Base-by-base conservation (phyloP, 768 basidiomycete genomes). In the Mycena venus region DNA sequence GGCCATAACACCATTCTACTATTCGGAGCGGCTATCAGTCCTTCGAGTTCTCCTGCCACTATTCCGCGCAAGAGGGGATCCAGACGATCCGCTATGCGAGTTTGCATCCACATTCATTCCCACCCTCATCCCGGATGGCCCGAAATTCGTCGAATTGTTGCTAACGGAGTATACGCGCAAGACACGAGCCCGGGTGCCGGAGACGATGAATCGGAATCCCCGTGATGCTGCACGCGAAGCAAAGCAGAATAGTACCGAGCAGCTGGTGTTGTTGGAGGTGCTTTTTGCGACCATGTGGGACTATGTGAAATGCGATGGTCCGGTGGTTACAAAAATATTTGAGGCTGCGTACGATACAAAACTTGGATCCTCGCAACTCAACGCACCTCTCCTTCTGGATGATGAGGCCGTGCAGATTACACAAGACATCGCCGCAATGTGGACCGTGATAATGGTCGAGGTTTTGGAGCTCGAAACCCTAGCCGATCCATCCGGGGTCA, bases 261-360 rank as follows among this genome's bases (percentile, higher is more conserved):
- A 98, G 81, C 84, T 96, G 49, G 91, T 92, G 14, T 80, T 96
- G 51, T 85, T 98, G 60, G 96, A 98, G 76, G 90, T 97, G 38
- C 86, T 98, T 55, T 99, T 98, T 83, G 95, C 95, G 91, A 89
- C 92, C 6, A 93, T 96, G 90, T 97, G 94, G 92, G 91, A 90
- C 15, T 92, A 91, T 70, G 89, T 90, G 14, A 83, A 92, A 0
- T 93, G 94, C 77, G 88, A 86, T 42, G 94, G 93, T 2, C 84
- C 88, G 4, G 79, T 94, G 68, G 92, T 95, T 32, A 86, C 88
- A 76, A 84, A 85, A 66, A 88, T 96, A 42, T 91, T 92, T 80
- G 87, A 92, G 71, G 87, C 91, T 1, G 92, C 92, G 8, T 93
- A 93, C 79, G 82, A 82, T 36, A 91, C 92, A 0, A 86, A 90